phyloP scores from a whole-genome alignment of 1,284 basidiomycete species.

The Heterobasidion parviporum region DNA sequence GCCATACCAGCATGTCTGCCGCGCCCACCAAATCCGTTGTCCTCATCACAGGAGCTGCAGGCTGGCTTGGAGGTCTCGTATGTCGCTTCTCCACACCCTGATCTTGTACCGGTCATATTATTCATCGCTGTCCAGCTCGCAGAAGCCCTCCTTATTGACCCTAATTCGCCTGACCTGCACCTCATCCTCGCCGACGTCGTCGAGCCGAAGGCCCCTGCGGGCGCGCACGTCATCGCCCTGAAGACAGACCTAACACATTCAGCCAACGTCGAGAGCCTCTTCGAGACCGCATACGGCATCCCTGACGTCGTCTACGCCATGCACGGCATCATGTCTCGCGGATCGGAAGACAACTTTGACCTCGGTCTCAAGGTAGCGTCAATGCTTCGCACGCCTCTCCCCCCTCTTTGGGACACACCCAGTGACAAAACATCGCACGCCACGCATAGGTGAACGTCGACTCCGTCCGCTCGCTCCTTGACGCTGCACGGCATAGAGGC shows the following conservation, averaged over 20 bases:
- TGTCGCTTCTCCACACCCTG: constrained; percentile 8
- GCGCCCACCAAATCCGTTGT: constrained; percentile 23
- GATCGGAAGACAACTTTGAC: constrained; percentile 57
- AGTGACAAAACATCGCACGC: neutral
- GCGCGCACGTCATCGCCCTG: constrained; percentile 30
- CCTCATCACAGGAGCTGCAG: constrained; percentile 52
- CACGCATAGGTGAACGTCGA: constrained; percentile 51
- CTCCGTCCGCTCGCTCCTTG: constrained; percentile 44
- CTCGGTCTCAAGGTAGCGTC: constrained; percentile 39
- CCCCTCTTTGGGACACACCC: too few species aligned
- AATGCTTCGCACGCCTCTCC: neutral
- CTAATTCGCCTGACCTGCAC: constrained; percentile 29
- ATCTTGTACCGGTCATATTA: neutral
- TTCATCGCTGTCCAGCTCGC: constrained; percentile 22
- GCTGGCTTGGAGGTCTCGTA: constrained; percentile 37
- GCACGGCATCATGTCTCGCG: constrained; percentile 65
- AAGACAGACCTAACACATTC: constrained; percentile 15
- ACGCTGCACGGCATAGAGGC: constrained; percentile 34
- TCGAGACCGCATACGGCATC: constrained; percentile 30
- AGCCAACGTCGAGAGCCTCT: constrained; percentile 29
- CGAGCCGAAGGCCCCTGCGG: constrained; percentile 34
- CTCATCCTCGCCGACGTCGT: constrained; percentile 52
- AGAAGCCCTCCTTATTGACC: constrained; percentile 24
- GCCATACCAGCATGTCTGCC: neutral
- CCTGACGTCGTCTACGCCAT: constrained; percentile 48